Evolutionary conservation across 306 rosid genomes (phyloP).

Genomic region (Canavalia ensiformis): DNA sequence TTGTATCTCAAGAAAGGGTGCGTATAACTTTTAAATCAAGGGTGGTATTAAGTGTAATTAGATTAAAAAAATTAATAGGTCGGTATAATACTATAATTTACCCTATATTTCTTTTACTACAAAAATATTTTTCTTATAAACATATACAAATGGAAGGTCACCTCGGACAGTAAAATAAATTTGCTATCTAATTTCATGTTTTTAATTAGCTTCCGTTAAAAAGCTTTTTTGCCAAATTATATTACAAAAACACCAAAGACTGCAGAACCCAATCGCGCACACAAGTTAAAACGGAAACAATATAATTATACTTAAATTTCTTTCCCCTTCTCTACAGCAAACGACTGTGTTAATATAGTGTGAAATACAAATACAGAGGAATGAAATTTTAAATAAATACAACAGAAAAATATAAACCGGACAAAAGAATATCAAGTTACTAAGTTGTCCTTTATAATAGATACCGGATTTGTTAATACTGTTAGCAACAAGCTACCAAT

Average conservation of each 20-base stretch:
- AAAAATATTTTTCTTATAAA: no score
- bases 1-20: no score
- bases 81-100: no score
- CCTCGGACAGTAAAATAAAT: background rate
- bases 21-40: no score
- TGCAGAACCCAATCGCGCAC: background rate
- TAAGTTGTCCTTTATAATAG: constrained; percentile 33
- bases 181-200: background rate
- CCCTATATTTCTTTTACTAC: no score
- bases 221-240: background rate
- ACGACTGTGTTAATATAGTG: constrained; percentile 28
- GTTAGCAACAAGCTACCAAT: constrained; percentile 37
- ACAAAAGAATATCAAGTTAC: constrained; percentile 36
- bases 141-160: no score
- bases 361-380: constrained; percentile 8
- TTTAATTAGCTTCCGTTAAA: background rate
- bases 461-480: background rate
- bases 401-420: background rate
- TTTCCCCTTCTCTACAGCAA: constrained; percentile 36
- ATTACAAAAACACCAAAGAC: background rate
- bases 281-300: constrained; percentile 20
- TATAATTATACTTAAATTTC: background rate
- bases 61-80: no score
- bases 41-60: no score
- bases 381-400: background rate